Evolutionary conservation across 208 protist species (phyloP).

Genomic region (Lotmaria passim): DNA sequence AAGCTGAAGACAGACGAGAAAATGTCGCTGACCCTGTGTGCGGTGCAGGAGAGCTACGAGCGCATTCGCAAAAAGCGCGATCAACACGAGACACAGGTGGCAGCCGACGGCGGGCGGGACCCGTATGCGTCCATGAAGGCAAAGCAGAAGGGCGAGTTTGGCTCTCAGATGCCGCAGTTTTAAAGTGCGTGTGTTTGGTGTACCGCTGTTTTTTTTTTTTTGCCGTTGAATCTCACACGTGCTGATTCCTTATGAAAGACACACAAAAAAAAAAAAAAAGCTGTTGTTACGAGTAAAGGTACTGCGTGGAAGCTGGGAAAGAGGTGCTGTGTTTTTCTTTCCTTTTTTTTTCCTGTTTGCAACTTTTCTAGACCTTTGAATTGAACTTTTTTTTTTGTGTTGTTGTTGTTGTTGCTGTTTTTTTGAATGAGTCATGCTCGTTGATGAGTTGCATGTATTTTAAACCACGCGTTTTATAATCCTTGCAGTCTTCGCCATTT

Average conservation of each 20-base stretch:
- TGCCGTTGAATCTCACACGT: not conserved
- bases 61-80: conserved; percentile 83
- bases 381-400: conserved; percentile 15
- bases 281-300: too few species aligned
- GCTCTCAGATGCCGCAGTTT: conserved; percentile 59
- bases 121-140: conserved; percentile 75
- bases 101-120: conserved; percentile 76
- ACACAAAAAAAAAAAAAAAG: conserved; percentile 3
- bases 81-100: conserved; percentile 77
- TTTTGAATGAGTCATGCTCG: too few species aligned
- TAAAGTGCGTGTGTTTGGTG: conserved; percentile 5
- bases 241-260: too few species aligned
- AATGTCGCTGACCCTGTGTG: conserved; percentile 83
- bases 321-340: not conserved
- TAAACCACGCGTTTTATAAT: too few species aligned
- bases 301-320: too few species aligned
- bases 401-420: conserved; percentile 4
- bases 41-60: conserved; percentile 84
- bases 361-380: not conserved
- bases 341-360: not conserved
- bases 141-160: conserved; percentile 63
- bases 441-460: too few species aligned
- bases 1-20: conserved; percentile 73
- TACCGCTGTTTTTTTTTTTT: conserved; percentile 14
- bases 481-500: too few species aligned